Evolutionary conservation across 345 rosid species (phyloP), one percentile per base, ranked within the genome.

Genomic region (Durio zibethinus): DNA sequence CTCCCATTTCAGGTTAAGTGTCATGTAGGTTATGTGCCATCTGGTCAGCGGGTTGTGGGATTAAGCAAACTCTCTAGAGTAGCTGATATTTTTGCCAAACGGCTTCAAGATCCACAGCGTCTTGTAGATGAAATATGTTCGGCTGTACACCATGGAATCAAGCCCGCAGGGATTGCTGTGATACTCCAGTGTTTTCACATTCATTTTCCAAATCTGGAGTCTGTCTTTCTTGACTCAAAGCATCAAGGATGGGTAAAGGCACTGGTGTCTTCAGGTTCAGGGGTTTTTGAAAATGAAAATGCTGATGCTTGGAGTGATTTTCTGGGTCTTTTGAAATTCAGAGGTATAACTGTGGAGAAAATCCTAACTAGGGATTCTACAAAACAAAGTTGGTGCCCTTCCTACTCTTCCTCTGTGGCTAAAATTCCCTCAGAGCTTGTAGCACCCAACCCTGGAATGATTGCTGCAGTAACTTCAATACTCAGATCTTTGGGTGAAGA

Each of bases 21-120:
- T 70, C 98, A 94, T 78, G 80, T 97, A 0, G 97, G 97, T 75
- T 97, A 94, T 85, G 91, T 97, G 76, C 97, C 99, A 18, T 87
- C 91, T 5, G 90, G 92, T 36, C 87, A 91, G 65, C 86, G 84
- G 43, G 98, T 97, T 29, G 82, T 97, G 33, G 98, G 99, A 73
- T 83, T 97, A 68, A 97, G 99, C 88, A 97, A 97, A 84, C 89
- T 94, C 80, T 92, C 97, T 2, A 88, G 98, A 80, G 97, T 94
- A 14, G 82, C 97, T 36, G 94, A 94, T 83, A 89, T 94, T 57
- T 97, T 90, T 80, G 94, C 93, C 25, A 94, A 89, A 84, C 85
- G 96, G 66, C 97, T 94, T 45, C 98, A 97, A 80, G 85, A 89
- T 42, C 98, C 99, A 60, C 95, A 92, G 70, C 90, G 92, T 75